Percentiles rank a stretch among this genome's conserved stretches.
Conservation (phyloP, 352 stramenopile genomes). For the Aphanomyces cochlioides region DNA sequence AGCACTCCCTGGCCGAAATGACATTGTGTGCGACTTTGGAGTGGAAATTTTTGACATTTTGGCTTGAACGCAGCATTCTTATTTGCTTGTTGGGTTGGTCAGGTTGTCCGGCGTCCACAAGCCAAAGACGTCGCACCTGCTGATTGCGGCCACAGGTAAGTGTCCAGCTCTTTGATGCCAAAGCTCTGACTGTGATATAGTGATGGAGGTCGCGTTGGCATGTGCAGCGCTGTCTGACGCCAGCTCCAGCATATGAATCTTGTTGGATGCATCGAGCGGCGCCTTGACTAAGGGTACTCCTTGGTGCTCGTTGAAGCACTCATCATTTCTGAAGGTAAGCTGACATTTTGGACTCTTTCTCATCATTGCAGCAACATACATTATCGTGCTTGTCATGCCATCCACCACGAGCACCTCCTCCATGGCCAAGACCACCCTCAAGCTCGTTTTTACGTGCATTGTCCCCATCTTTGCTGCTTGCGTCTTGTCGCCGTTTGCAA, state of each 20-base stretch:
- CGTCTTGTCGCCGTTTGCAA: conserved; percentile 1
- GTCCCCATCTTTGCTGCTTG: conserved; percentile 7
- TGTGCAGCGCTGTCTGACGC: neutral
- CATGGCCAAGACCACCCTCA: neutral
- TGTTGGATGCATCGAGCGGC: neutral
- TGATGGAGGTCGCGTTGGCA: neutral
- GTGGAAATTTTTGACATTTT: conserved; percentile 14
- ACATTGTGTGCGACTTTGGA: neutral
- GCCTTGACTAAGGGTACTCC: neutral
- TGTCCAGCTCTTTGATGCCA: neutral
- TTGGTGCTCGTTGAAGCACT: neutral
- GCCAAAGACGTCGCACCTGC: neutral
- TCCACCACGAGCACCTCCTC: neutral
- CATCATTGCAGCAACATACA: conserved; percentile 14
- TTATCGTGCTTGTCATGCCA: neutral
- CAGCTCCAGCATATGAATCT: neutral
- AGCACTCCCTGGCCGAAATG: conserved; percentile 13
- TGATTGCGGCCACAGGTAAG: conserved; percentile 4
- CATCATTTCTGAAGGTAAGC: conserved; percentile 23
- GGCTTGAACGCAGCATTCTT: neutral
- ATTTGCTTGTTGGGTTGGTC: neutral
- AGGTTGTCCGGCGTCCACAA: conserved; percentile 1
- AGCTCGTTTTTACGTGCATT: neutral
- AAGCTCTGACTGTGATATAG: neutral
- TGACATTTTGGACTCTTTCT: neutral